Base-by-base conservation (phyloP, 352 stramenopile genomes). In the Paralagenidium karlingii region DNA sequence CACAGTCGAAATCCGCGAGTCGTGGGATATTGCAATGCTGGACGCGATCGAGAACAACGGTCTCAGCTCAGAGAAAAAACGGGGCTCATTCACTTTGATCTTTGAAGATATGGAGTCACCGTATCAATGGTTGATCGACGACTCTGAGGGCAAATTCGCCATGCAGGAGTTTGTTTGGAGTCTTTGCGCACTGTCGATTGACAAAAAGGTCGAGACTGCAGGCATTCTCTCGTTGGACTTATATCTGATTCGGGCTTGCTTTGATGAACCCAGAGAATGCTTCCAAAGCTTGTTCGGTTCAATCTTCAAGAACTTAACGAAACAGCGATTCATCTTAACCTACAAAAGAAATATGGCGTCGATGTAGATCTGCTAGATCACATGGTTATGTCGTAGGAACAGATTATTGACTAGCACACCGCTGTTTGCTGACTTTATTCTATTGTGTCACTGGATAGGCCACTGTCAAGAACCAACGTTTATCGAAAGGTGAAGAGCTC, bases 101-200 rank as follows among this genome's bases (percentile, higher is more conserved):
- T 82, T 82, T 33, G 57, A 53, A 16, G 55, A 58, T 7, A 67
- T 70, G 16, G 38, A 66, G 15, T 22, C 52, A 25, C 55, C 65
- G 11, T 75, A 57, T 49, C 40, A 31, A 32, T 75, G 70, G 70
- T 47, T 82, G 13, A 53, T 83, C 24, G 67, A 78, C n/a, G 54
- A 73, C 3, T 55, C 24, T 9, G 67, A 80, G 39, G 54, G 40
- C 27, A 45, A 51, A 18, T 63, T 47, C 13, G 66, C 68, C 24
- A 79, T 86, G 68, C 56, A 75, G 22, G 73, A 86, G 46, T 86
- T 86, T 37, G 51, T 83, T 0, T 86, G 73, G 73, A 77, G 54
- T 18, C 19, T 86, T n/a, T 77, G 63, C 21, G 68, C 68, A 16
- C 48, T 82, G 6, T 44, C 44, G 8, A 43, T 77, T 13, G 62